These are phyloP conservation scores for Coix lacrymajobi DNA, from an alignment of 176 grass and related monocot species.

Conservation along the genomic window DNA sequence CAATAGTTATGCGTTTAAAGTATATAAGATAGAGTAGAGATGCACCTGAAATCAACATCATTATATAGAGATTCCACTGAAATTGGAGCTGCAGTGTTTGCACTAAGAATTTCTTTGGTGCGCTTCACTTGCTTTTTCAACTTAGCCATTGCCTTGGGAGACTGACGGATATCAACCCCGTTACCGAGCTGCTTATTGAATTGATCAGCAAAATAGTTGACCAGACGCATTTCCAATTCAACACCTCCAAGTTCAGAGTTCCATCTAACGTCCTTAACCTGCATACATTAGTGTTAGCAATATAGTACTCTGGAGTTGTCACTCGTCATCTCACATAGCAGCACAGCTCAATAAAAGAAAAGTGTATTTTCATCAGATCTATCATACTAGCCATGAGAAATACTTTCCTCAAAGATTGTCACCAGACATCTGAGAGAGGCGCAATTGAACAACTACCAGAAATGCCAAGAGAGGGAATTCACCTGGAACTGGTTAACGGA, in stretches of 20 bases:
- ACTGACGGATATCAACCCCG: constrained; percentile 83
- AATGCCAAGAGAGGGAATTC: neutral
- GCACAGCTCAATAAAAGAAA: neutral
- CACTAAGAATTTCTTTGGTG: constrained; percentile 98
- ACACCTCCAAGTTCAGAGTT: constrained; percentile 87
- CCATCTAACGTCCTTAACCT: constrained; percentile 99
- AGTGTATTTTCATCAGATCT: constrained; percentile 21
- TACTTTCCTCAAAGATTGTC: neutral
- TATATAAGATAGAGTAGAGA: neutral
- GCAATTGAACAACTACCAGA: constrained; percentile 5
- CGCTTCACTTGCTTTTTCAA: constrained; percentile 99
- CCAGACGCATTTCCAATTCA: constrained; percentile 80
- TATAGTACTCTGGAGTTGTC: neutral
- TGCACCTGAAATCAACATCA: constrained; percentile 92
- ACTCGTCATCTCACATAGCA: neutral
- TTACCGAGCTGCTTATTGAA: constrained; percentile 85
- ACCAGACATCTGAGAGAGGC: neutral
- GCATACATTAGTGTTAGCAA: constrained; percentile 2
- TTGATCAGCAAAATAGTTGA: constrained; percentile 86
- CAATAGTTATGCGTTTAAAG: neutral
- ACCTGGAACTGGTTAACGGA: constrained; percentile 95
- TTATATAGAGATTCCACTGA: constrained; percentile 96
- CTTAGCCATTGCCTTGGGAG: constrained; percentile 98
- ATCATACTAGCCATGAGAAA: neutral
- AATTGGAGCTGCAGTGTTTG: constrained; percentile 87